phyloP scores from a whole-genome alignment of 106 monocot genomes.

The Allium cepa region DNA sequence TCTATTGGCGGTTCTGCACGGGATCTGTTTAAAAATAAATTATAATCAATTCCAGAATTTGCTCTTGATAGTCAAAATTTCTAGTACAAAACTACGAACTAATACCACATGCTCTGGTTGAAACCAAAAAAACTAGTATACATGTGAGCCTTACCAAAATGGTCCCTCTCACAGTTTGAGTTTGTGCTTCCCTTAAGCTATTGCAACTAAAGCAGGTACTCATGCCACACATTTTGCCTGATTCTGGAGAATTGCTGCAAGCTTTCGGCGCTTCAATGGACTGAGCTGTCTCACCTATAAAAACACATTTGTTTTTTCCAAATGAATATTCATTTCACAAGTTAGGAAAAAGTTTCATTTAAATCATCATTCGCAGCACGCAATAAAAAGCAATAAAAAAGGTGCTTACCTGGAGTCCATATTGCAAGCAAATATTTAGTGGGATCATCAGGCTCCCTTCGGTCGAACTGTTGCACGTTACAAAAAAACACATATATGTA shows the following conservation, averaged over 20 bases:
- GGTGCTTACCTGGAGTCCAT: constrained; percentile 59
- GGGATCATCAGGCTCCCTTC: constrained; percentile 63
- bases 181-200: constrained; percentile 44
- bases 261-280: constrained; percentile 44
- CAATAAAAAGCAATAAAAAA: neutral
- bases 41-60: neutral
- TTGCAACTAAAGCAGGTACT: constrained; percentile 50
- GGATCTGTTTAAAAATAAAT: constrained; percentile 12
- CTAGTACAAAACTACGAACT: too few relatives aligned
- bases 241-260: constrained; percentile 26
- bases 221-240: constrained; percentile 28
- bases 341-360: too few relatives aligned
- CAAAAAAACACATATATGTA: neutral
- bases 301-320: neutral
- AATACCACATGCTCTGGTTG: too few relatives aligned
- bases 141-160: constrained; percentile 28
- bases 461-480: constrained; percentile 40
- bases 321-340: neutral
- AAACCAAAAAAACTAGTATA: neutral
- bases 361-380: neutral
- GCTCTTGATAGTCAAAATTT: too few relatives aligned
- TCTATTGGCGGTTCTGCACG: constrained; percentile 24
- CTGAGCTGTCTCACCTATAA: constrained; percentile 58
- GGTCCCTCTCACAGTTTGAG: constrained; percentile 58
- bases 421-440: constrained; percentile 61